Conservation (phyloP, 2,329 filamentous ascomycete species). For the Aureobasidium subglaciale region DNA sequence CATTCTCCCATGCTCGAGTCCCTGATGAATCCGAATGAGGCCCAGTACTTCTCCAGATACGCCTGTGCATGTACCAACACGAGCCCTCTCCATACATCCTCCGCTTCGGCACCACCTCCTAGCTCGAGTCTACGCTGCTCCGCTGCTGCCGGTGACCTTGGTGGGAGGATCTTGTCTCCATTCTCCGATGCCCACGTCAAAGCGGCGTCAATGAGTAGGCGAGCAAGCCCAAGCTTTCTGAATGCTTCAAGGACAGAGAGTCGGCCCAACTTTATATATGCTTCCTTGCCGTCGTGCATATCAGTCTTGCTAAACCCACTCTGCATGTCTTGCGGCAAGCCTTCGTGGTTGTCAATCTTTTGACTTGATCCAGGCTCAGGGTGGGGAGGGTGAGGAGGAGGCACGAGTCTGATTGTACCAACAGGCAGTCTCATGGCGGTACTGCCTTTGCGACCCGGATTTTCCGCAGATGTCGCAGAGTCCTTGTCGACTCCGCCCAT, state of each 20-base stretch:
- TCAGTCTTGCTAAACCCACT: conserved; percentile 32
- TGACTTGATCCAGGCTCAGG: conserved; percentile 39
- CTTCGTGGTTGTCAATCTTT: conserved; percentile 21
- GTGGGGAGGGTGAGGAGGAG: conserved; percentile 67
- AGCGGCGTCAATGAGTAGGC: conserved; percentile 59
- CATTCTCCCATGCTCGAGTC: conserved; percentile 70
- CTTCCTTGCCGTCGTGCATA: conserved; percentile 56
- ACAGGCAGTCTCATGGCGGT: conserved; percentile 49
- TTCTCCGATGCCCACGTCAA: conserved; percentile 61
- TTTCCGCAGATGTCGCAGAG: conserved; percentile 30
- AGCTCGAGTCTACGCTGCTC: conserved; percentile 33
- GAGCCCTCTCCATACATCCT: conserved; percentile 61
- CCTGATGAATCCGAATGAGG: conserved; percentile 62
- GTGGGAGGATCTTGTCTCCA: conserved; percentile 39
- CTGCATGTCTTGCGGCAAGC: conserved; percentile 15
- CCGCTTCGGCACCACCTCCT: conserved; percentile 25
- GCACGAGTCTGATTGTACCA: conserved; percentile 72
- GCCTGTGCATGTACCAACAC: conserved; percentile 75
- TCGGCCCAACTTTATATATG: conserved; percentile 76
- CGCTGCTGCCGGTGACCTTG: conserved; percentile 30
- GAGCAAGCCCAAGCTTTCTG: conserved; percentile 55
- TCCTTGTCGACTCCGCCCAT: conserved; percentile 26
- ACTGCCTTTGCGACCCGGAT: conserved; percentile 29
- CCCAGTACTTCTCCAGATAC: conserved; percentile 58
- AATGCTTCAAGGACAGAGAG: conserved; percentile 63